phyloP scores from a whole-genome alignment of 305 asterid genomes.

The Rubia tinctorum region DNA sequence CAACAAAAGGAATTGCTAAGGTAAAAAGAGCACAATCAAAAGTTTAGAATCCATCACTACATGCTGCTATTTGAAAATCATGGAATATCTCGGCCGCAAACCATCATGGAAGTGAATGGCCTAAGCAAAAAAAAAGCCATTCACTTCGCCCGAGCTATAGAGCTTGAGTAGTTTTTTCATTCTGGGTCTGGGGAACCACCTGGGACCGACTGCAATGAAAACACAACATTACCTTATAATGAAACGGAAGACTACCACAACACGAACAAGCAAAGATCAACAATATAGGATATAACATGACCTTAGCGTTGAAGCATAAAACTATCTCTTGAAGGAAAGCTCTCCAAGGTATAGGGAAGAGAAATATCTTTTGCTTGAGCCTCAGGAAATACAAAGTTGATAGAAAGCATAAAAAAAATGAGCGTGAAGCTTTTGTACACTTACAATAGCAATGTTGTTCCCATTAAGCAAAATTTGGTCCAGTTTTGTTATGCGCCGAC shows the following conservation, averaged over 20 bases:
- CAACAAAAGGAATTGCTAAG: no score
- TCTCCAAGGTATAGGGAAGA: not conserved
- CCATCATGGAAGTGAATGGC: not conserved
- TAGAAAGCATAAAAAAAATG: not conserved
- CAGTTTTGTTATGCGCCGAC: slow-evolving; percentile 47
- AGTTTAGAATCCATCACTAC: no score
- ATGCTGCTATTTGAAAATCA: no score
- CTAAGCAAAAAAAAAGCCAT: slow-evolving; percentile 16
- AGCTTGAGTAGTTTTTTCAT: slow-evolving; percentile 11
- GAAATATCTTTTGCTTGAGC: not conserved
- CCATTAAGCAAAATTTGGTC: slow-evolving; percentile 93
- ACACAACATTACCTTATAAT: not conserved
- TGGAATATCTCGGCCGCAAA: no score
- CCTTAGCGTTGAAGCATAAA: not conserved
- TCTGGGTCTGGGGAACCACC: slow-evolving; percentile 49
- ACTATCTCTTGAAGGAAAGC: not conserved
- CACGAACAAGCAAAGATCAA: not conserved
- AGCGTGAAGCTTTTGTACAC: slow-evolving; percentile 10
- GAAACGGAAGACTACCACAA: not conserved
- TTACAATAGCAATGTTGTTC: slow-evolving; percentile 88
- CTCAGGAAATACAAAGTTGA: not conserved
- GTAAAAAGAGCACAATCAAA: no score
- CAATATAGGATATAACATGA: not conserved
- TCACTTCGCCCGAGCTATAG: slow-evolving; percentile 6
- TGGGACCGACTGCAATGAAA: slow-evolving; percentile 38